phyloP scores from a whole-genome alignment of 108 stramenopile genomes.

The Chaetoceros tenuissimus region DNA sequence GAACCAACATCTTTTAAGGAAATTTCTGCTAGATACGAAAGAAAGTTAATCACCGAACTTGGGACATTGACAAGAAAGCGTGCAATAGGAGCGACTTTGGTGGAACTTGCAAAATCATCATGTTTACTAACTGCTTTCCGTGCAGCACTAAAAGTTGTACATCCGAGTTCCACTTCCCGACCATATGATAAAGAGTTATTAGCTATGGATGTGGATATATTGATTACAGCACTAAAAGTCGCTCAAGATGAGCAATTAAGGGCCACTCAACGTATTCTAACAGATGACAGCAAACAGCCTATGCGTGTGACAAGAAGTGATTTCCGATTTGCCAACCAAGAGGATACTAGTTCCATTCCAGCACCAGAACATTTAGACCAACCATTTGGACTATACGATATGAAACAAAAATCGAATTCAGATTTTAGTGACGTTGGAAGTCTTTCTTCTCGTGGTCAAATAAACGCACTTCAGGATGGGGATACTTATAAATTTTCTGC shows the following conservation, averaged over 20 bases:
- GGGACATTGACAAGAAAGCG: conserved; percentile 66
- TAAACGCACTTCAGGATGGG: conserved; percentile 34
- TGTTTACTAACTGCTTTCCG: conserved; percentile 78
- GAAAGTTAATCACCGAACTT: conserved; percentile 69
- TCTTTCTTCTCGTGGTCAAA: neutral
- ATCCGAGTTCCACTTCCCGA: conserved; percentile 77
- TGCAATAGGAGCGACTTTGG: conserved; percentile 60
- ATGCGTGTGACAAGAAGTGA: conserved; percentile 35
- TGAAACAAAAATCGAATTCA: conserved; percentile 48
- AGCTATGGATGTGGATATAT: conserved; percentile 83
- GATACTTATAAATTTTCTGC: conserved; percentile 68
- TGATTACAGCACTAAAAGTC: conserved; percentile 76
- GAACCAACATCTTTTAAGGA: conserved; percentile 51
- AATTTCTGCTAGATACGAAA: conserved; percentile 78
- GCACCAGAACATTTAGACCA: conserved; percentile 69
- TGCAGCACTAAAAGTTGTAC: conserved; percentile 79
- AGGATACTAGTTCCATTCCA: conserved; percentile 29
- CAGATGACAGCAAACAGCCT: conserved; percentile 67
- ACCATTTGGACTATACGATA: conserved; percentile 70
- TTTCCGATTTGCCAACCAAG: conserved; percentile 10
- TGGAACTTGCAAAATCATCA: conserved; percentile 70
- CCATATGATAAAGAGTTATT: conserved; percentile 70
- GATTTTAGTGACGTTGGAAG: conserved; percentile 10
- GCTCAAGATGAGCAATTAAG: conserved; percentile 86
- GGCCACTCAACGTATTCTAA: conserved; percentile 58